Percentiles rank a stretch among this genome's conserved stretches.
Evolutionary conservation across 1,284 basidiomycete genomes (phyloP).

Genomic region (Cystobasidium sp.): DNA sequence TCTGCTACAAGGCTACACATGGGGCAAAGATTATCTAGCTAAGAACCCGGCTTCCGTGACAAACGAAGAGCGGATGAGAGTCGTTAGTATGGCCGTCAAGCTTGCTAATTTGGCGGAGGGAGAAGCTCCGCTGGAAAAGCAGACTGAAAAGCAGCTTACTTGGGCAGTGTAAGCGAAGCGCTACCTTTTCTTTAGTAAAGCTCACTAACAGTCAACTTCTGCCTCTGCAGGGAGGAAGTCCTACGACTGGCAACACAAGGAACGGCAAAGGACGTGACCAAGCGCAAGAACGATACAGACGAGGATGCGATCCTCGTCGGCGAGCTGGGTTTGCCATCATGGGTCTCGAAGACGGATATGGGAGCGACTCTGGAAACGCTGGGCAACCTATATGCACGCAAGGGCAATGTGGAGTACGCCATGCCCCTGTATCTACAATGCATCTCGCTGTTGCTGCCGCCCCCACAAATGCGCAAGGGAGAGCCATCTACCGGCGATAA

Average conservation of each 20-base stretch:
- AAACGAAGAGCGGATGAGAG: slow-evolving; percentile 40
- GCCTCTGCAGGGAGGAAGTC: slow-evolving; percentile 13
- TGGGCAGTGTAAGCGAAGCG: slow-evolving; percentile 56
- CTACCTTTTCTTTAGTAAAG: slow-evolving; percentile 41
- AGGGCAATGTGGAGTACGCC: slow-evolving; percentile 54
- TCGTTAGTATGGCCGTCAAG: slow-evolving; percentile 45
- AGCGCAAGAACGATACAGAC: slow-evolving; percentile 3
- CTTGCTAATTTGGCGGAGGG: slow-evolving; percentile 38
- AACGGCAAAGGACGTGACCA: not conserved
- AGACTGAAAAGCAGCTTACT: slow-evolving; percentile 53
- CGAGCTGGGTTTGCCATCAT: slow-evolving; percentile 55
- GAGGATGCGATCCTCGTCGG: slow-evolving; percentile 49
- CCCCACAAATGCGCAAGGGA: slow-evolving; percentile 7
- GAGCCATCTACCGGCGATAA: slow-evolving; percentile 41
- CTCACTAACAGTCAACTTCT: not conserved
- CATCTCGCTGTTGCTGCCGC: slow-evolving; percentile 54
- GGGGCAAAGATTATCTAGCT: slow-evolving; percentile 45
- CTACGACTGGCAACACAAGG: slow-evolving; percentile 13
- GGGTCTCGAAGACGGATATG: slow-evolving; percentile 54
- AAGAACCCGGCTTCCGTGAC: slow-evolving; percentile 42
- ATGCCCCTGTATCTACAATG: slow-evolving; percentile 57
- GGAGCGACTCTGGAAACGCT: slow-evolving; percentile 56
- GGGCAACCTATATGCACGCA: slow-evolving; percentile 55
- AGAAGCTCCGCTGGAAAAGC: slow-evolving; percentile 2
- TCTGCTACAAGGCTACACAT: slow-evolving; percentile 53